Percentiles rank a stretch among this genome's conserved stretches.
Evolutionary conservation across 129 eudicot genomes (phyloP).

Genomic region (Lonicera japonica): DNA sequence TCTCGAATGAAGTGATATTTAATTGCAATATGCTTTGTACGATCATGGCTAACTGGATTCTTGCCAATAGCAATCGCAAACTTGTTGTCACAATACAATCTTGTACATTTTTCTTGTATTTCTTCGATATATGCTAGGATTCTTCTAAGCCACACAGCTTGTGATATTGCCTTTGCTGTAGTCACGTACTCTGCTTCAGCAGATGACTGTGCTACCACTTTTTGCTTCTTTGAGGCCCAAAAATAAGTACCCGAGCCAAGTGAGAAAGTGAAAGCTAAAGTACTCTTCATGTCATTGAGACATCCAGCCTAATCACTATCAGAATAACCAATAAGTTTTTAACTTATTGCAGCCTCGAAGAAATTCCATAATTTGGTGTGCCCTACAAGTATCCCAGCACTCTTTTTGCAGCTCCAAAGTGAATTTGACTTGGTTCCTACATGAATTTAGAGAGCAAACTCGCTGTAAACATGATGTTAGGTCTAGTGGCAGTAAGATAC

Average conservation of each 20-base stretch:
- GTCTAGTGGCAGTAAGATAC: neutral
- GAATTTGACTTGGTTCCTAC: neutral
- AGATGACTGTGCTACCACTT: too few species aligned
- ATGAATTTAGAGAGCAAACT: neutral
- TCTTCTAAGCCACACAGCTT: neutral
- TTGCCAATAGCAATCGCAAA: too few species aligned
- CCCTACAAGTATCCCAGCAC: too few species aligned
- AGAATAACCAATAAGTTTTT: neutral
- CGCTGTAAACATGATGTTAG: neutral
- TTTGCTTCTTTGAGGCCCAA: constrained; percentile 4
- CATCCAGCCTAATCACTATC: constrained; percentile 10
- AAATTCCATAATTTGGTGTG: neutral
- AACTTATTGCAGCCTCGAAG: neutral
- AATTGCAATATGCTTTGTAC: too few species aligned
- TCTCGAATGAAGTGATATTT: too few species aligned
- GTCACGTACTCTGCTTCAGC: constrained; percentile 1
- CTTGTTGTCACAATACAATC: too few species aligned
- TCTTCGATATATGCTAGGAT: neutral
- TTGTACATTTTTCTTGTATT: too few species aligned
- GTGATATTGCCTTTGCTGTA: neutral
- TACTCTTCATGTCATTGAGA: neutral
- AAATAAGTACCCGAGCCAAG: neutral
- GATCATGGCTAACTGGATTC: too few species aligned
- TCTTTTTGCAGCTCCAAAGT: neutral
- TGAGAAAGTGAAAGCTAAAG: neutral